Conservation (phyloP, 1,284 basidiomycete genomes). For the Sparassis latifolia region DNA sequence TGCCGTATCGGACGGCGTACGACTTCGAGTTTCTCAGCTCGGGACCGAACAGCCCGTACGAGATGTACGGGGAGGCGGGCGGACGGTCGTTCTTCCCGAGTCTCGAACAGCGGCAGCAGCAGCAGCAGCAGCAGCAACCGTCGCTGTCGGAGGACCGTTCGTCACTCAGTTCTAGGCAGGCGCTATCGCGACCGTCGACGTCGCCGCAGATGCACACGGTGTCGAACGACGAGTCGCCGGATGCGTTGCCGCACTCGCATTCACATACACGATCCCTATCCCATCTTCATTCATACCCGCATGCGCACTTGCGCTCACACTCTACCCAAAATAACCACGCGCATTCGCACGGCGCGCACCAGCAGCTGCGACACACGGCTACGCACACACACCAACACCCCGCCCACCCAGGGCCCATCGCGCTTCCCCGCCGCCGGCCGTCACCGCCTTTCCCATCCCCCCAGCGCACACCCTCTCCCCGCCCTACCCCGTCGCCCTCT, state of each 20-base stretch:
- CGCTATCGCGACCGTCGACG: too few species aligned
- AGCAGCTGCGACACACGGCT: background rate
- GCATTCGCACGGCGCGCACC: slow-evolving; percentile 2
- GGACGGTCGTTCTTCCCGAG: background rate
- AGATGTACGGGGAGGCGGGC: slow-evolving; percentile 24
- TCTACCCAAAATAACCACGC: slow-evolving; percentile 2
- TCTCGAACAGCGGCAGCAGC: too few species aligned
- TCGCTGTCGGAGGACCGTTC: too few species aligned
- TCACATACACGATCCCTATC: slow-evolving; percentile 6
- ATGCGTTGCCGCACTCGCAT: slow-evolving; percentile 1
- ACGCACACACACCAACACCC: slow-evolving; percentile 33
- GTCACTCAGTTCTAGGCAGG: too few species aligned
- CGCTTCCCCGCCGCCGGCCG: slow-evolving; percentile 54
- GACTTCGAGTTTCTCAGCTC: slow-evolving; percentile 30
- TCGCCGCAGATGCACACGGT: too few species aligned
- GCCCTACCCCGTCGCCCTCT: slow-evolving; percentile 22
- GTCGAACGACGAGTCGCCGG: background rate
- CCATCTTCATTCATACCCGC: slow-evolving; percentile 1
- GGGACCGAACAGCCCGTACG: slow-evolving; percentile 35
- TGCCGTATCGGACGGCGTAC: slow-evolving; percentile 25
- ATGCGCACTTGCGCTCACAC: slow-evolving; percentile 2
- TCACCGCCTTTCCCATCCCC: slow-evolving; percentile 34
- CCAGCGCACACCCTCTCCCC: slow-evolving; percentile 28
- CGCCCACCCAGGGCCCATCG: slow-evolving; percentile 64
- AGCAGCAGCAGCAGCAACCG: too few species aligned